phyloP scores from a whole-genome alignment of 768 basidiomycete species.

The Rhodocollybia butyracea region DNA sequence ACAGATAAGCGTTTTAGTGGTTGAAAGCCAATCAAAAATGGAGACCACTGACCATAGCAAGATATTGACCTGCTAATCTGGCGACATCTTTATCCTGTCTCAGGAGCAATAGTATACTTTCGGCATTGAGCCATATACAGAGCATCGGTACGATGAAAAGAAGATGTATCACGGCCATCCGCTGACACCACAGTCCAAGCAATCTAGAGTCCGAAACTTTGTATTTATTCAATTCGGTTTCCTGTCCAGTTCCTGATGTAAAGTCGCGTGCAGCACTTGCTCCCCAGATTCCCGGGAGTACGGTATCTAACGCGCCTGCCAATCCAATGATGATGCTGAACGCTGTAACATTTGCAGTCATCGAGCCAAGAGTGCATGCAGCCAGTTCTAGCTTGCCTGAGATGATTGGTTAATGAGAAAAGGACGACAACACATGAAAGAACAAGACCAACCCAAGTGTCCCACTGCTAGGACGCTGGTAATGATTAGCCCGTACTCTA shows the following conservation, averaged over 20 bases:
- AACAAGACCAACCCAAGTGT: constrained; percentile 43
- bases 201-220: neutral
- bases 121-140: constrained; percentile 51
- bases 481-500: constrained; percentile 68
- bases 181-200: constrained; percentile 66
- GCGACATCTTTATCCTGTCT: constrained; percentile 61
- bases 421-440: neutral
- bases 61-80: constrained; percentile 49
- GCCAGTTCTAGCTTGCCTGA: constrained; percentile 61
- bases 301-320: constrained; percentile 63
- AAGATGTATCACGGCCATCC: constrained; percentile 36
- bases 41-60: constrained; percentile 54
- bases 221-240: constrained; percentile 44
- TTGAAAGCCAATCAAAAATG: no score
- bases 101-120: constrained; percentile 50
- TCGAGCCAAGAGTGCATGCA: constrained; percentile 48
- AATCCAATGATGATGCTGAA: constrained; percentile 39
- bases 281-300: constrained; percentile 76
- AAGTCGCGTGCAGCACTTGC: constrained; percentile 25
- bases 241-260: no score
- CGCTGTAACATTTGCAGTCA: constrained; percentile 39
- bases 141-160: constrained; percentile 4
- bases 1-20: no score
- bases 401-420: neutral
- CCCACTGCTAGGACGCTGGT: constrained; percentile 70